A percentile compares a stretch with the other conserved stretches of the same genome.
Conservation (phyloP, 257 asterid species). For the Buddleja alternifolia region DNA sequence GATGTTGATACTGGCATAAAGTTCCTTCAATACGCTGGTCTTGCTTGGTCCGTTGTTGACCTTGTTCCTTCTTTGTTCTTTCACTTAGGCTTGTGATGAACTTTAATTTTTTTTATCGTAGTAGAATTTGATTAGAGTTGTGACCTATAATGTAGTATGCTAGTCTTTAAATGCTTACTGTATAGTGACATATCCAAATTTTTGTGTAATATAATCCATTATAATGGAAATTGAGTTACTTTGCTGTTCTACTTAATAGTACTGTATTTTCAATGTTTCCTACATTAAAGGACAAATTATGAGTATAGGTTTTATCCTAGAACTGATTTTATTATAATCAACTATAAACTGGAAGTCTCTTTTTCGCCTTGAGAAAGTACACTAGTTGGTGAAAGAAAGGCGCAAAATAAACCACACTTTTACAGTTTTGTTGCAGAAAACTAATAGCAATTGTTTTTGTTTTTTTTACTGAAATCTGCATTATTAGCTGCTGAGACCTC, state of each 20-base stretch:
- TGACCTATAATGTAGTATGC: slow-evolving; percentile 22
- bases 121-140: slow-evolving; percentile 6
- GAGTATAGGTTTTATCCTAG: too few relatives aligned
- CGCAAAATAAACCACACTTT: slow-evolving; percentile 29
- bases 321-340: slow-evolving; percentile 28
- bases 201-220: slow-evolving; percentile 29
- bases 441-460: slow-evolving; percentile 15
- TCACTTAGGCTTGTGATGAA: slow-evolving; percentile 61
- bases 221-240: slow-evolving; percentile 25
- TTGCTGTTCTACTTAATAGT: not conserved
- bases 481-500: slow-evolving; percentile 54
- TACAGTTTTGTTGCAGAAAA: slow-evolving; percentile 46
- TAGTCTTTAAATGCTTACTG: slow-evolving; percentile 32
- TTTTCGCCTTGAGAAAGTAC: slow-evolving; percentile 33
- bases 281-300: too few relatives aligned
- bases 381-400: slow-evolving; percentile 23
- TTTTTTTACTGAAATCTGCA: slow-evolving; percentile 23
- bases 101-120: slow-evolving; percentile 19
- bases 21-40: slow-evolving; percentile 92
- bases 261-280: too few relatives aligned
- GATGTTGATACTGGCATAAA: slow-evolving; percentile 96
- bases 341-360: slow-evolving; percentile 27
- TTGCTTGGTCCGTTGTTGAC: slow-evolving; percentile 96
- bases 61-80: slow-evolving; percentile 85
- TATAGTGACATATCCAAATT: slow-evolving; percentile 31